Base-by-base conservation (phyloP, 2,329 filamentous ascomycete species). In the Chaetomiaceae sp. region DNA sequence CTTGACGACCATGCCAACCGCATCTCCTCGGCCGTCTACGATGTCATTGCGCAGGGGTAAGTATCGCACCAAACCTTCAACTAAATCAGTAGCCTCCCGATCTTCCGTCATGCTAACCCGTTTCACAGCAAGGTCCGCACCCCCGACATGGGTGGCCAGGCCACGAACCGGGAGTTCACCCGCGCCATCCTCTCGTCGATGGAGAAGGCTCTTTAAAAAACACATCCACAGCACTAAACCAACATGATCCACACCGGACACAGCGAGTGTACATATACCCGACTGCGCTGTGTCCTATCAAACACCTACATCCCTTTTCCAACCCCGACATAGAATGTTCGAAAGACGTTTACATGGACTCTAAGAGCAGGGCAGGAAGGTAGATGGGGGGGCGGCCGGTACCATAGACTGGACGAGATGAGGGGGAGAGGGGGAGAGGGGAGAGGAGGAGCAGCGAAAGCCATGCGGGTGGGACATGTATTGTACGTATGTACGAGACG, bases 1-100 rank as follows among this genome's bases (percentile, higher is more conserved):
- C 86, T 99, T 45, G 92, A 99, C 68, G 90, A 97, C 71, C 93
- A 99, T 71, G 93, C 93, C 66, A 96, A 96, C 83, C 86, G 93
- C 69, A 96, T 97, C 74, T 95, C 89, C 71, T 92, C 92, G 79
- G 86, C 87, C 61, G 75, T 84, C 62, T 85, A 85, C 66, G 77
- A 75, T 59, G 82, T 85, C 45, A 97, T 99, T 68, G 85, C 86
- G 62, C 89, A 96, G 67, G 91, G 89, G 88, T 93, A 76, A 75
- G 85, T n/a, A n/a, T n/a, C n/a, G n/a, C n/a, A n/a, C n/a, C n/a
- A n/a, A n/a, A n/a, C n/a, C n/a, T n/a, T 60, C 27, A 21, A 34
- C n/a, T n/a, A 20, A 25, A 23, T 23, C 30, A 27, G 39, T 10
- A n/a, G 33, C 0, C n/a, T 34, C 12, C 17, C 10, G 13, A 12